Evolutionary conservation across 345 rosid genomes (phyloP), one percentile per base, ranked within the genome.

Genomic region (Arabidopsis arenosa): DNA sequence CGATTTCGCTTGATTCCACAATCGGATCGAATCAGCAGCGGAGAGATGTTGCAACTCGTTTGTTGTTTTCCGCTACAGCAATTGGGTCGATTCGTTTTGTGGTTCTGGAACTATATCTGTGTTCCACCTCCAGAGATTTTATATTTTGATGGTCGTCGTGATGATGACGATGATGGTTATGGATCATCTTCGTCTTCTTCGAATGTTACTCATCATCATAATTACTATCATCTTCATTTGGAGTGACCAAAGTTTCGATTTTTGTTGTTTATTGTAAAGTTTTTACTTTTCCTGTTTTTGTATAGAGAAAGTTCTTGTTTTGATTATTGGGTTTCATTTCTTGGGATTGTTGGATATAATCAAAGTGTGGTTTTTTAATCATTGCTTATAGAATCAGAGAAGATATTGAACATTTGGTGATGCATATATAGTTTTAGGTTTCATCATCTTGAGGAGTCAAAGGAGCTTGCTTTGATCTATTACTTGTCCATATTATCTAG

Each of bases 51-150:
- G 33, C 85, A 89, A 68, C 89, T 91, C 44, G 72, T 89, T 5
- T 91, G 89, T 67, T 91, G 88, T 81, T 75, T 89, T 54, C 93
- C 94, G 15, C 81, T 91, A 33, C 86, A 84, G 10, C 88, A 89
- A 67, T 63, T 91, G 53, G 97, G 97, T 73, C 92, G 89, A 45
- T 77, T 91, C 52, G 83, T 84, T 44, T 83, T 85, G 5, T 87
- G 85, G 79, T 63, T 89, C 70, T 91, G 94, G 94, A 87, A 88
- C 47, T 89, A 80, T 47, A 79, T 91, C 8, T 91, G 91, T 75
- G 84, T 87, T 47, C 87, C 93, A 14, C 88, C 87, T 0, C 88
- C 90, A 0, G 88, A 86, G 62, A 66, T 85, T 37, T 78, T 77
- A 68, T 82, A 76, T 62, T 66, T 72, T 12, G 84, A 73, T 33